Percentiles rank a stretch among this genome's conserved stretches.
These are phyloP conservation scores for Mucor circinelloides DNA, from an alignment of 371 early-diverging fungal genomes.

Conservation along the genomic window DNA sequence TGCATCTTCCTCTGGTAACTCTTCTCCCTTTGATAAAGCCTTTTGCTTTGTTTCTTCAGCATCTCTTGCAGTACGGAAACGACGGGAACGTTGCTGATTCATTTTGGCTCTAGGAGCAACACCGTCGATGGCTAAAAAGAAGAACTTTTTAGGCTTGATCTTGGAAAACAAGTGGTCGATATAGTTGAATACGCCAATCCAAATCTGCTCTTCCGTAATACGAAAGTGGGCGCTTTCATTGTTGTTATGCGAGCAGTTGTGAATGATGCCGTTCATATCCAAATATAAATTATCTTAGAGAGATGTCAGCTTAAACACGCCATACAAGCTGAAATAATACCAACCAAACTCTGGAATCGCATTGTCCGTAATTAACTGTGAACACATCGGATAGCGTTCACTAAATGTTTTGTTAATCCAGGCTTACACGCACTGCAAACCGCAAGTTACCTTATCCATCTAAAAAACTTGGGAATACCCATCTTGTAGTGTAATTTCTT, in stretches of 20 bases:
- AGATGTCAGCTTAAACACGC: background rate
- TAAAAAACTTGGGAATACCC: constrained; percentile 91
- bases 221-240: constrained; percentile 75
- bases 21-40: constrained; percentile 69
- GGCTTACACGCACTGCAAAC: too few relatives aligned
- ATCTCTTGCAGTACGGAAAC: constrained; percentile 95
- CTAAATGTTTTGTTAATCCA: constrained; percentile 42
- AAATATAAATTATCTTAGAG: constrained; percentile 88
- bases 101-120: constrained; percentile 99
- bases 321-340: background rate
- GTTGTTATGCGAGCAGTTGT: constrained; percentile 97
- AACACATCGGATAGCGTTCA: constrained; percentile 96
- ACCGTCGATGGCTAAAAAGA: constrained; percentile 97
- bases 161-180: constrained; percentile 93
- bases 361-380: constrained; percentile 84
- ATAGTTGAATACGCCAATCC: constrained; percentile 92
- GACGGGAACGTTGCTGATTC: constrained; percentile 98
- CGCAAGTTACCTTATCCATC: constrained; percentile 78
- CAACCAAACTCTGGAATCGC: constrained; percentile 95
- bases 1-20: constrained; percentile 70
- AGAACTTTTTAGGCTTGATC: constrained; percentile 92
- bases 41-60: constrained; percentile 66
- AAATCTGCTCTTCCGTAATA: constrained; percentile 92
- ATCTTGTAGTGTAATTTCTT: constrained; percentile 32
- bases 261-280: constrained; percentile 99